A percentile compares a stretch with the other conserved stretches of the same genome.
Conservation (phyloP, 1,139 yeast species). For the Zygoascus meyerae region DNA sequence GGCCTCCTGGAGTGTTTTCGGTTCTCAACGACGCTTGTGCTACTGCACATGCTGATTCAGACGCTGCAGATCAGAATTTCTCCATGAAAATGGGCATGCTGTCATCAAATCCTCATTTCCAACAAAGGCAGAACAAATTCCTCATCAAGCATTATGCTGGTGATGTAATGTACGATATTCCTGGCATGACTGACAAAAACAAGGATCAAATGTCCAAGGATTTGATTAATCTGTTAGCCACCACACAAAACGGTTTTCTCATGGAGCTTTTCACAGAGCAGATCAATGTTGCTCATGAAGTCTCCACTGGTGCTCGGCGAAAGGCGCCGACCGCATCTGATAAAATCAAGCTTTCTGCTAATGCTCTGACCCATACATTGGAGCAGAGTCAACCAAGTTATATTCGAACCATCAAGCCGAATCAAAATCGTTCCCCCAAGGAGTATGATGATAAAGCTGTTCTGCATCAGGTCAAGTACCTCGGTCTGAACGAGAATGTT, state of each 20-base stretch:
- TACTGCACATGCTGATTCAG: conserved; percentile 97
- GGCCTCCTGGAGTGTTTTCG: conserved; percentile 97
- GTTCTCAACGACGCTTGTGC: conserved; percentile 96
- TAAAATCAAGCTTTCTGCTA: conserved; percentile 88
- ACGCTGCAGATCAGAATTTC: conserved; percentile 95
- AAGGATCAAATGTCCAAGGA: conserved; percentile 93
- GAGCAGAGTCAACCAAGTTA: conserved; percentile 91
- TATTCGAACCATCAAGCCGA: conserved; percentile 96
- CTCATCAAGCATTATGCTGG: conserved; percentile 97
- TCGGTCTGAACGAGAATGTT: conserved; percentile 95
- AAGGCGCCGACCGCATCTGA: conserved; percentile 98
- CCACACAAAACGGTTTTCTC: conserved; percentile 66
- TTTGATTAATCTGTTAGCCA: conserved; percentile 66
- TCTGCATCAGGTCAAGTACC: conserved; percentile 89
- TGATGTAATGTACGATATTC: conserved; percentile 89
- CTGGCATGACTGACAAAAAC: conserved; percentile 93
- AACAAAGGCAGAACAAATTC: conserved; percentile 81
- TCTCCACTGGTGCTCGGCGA: conserved; percentile 36
- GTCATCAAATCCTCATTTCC: conserved; percentile 78
- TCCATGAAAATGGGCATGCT: conserved; percentile 88
- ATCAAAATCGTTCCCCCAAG: conserved; percentile 83
- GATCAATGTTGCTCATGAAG: conserved; percentile 46
- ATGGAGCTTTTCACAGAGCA: conserved; percentile 70
- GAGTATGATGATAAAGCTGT: conserved; percentile 90
- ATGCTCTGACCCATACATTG: conserved; percentile 79